A percentile compares a stretch with the other conserved stretches of the same genome.
Conservation (phyloP, 2,329 filamentous ascomycete species). For the Dothistroma pini region DNA sequence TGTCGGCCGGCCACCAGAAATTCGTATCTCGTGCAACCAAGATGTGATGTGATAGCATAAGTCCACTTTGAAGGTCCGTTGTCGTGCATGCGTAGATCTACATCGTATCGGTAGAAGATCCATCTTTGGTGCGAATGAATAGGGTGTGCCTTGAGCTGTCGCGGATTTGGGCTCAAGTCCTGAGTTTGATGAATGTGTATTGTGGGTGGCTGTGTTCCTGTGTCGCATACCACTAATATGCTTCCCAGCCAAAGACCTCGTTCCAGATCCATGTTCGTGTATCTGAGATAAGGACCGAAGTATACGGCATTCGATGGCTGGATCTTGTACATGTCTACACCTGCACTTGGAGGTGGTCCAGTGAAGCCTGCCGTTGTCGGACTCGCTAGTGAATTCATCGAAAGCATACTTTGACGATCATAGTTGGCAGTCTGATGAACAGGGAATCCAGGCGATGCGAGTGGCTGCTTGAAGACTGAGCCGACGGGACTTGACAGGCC, state of each 20-base stretch:
- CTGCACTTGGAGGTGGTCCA: slow-evolving; percentile 82
- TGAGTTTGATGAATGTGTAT: slow-evolving; percentile 90
- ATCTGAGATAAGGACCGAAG: slow-evolving; percentile 92
- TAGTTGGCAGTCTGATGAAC: slow-evolving; percentile 75
- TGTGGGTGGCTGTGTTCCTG: slow-evolving; percentile 77
- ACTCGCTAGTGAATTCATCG: slow-evolving; percentile 68
- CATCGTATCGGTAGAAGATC: slow-evolving; percentile 93
- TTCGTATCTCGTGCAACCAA: slow-evolving; percentile 97
- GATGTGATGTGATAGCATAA: slow-evolving; percentile 93
- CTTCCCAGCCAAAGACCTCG: slow-evolving; percentile 88
- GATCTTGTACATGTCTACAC: slow-evolving; percentile 91
- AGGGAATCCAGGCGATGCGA: slow-evolving; percentile 78
- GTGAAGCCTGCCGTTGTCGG: slow-evolving; percentile 79
- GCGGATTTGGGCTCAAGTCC: slow-evolving; percentile 84
- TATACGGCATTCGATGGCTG: slow-evolving; percentile 94
- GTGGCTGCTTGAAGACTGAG: slow-evolving; percentile 57
- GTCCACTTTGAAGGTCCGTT: slow-evolving; percentile 79
- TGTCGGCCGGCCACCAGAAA: slow-evolving; percentile 88
- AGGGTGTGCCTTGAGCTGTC: slow-evolving; percentile 74
- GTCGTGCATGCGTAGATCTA: slow-evolving; percentile 88
- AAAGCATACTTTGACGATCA: slow-evolving; percentile 74
- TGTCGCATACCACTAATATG: slow-evolving; percentile 88
- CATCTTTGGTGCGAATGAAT: slow-evolving; percentile 90
- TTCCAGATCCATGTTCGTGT: slow-evolving; percentile 96
- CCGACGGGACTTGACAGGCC: slow-evolving; percentile 44